Evolutionary conservation across 2,329 filamentous ascomycete species (phyloP).

Genomic region (Myriangium duriaei): DNA sequence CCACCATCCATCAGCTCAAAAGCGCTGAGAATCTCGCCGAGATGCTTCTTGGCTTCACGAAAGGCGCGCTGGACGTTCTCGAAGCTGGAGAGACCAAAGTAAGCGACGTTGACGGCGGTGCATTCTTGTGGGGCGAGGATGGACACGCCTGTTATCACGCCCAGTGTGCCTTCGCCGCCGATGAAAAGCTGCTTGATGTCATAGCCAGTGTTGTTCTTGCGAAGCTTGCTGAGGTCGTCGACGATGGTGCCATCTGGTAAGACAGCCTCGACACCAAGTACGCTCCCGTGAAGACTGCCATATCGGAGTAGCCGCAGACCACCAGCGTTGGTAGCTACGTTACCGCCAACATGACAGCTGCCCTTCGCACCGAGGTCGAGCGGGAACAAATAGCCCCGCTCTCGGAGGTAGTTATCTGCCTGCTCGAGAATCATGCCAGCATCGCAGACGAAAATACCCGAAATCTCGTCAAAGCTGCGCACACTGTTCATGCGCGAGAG

Average conservation of each 20-base stretch:
- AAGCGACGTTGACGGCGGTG: constrained; percentile 83
- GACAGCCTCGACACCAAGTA: constrained; percentile 86
- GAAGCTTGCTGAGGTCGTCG: constrained; percentile 72
- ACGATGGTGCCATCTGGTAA: constrained; percentile 86
- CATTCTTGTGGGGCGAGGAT: constrained; percentile 81
- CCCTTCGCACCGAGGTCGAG: constrained; percentile 96
- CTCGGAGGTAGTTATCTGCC: constrained; percentile 72
- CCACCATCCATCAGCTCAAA: constrained; percentile 93
- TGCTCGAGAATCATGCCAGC: constrained; percentile 84
- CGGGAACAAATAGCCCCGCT: constrained; percentile 81
- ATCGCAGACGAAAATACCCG: constrained; percentile 79
- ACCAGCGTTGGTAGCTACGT: constrained; percentile 90
- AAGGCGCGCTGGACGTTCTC: constrained; percentile 81
- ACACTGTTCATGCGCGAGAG: constrained; percentile 84
- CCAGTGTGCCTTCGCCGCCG: constrained; percentile 86
- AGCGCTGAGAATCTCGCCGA: constrained; percentile 90
- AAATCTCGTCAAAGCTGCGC: constrained; percentile 82
- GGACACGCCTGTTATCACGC: constrained; percentile 81
- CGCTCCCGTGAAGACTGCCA: constrained; percentile 84
- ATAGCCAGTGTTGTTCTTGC: constrained; percentile 99
- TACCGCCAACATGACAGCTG: constrained; percentile 91
- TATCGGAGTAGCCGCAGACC: constrained; percentile 82
- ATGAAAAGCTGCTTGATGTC: constrained; percentile 96
- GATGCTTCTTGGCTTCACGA: constrained; percentile 73
- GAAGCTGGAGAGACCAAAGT: constrained; percentile 82